phyloP scores from a whole-genome alignment of 2,329 filamentous ascomycete species.

The Hirsutella minnesotensis region DNA sequence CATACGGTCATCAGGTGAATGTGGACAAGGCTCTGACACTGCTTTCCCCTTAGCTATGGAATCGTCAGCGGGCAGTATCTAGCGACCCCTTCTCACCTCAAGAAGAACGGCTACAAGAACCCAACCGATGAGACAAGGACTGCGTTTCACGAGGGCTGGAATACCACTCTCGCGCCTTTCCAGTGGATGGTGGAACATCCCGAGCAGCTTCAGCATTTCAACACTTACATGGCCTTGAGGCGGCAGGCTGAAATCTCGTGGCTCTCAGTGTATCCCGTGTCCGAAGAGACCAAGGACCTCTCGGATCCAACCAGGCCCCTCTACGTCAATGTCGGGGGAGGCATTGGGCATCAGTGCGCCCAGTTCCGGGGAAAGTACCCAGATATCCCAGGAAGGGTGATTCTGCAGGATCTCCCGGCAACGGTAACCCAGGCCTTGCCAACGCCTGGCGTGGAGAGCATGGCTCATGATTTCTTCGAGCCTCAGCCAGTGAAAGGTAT shows the following conservation, averaged over 20 bases:
- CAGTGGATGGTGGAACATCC: not conserved
- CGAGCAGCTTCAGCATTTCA: not conserved
- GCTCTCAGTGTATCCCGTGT: not conserved
- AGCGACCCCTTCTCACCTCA: not conserved
- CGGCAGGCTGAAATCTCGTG: not conserved
- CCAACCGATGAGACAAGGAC: not conserved
- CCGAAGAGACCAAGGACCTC: not conserved
- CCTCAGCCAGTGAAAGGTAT: not conserved
- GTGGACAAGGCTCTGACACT: no score
- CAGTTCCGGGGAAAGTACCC: not conserved
- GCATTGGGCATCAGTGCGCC: not conserved
- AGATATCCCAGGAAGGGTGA: not conserved
- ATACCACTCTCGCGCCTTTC: not conserved
- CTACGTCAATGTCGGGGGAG: not conserved
- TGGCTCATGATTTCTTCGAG: not conserved
- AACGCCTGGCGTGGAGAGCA: not conserved
- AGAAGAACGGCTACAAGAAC: not conserved
- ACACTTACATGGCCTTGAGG: not conserved
- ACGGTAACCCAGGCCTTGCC: not conserved
- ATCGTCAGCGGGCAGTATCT: no score
- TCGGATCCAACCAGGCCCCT: not conserved
- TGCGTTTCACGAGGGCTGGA: not conserved
- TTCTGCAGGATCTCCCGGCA: not conserved
- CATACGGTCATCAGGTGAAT: no score
- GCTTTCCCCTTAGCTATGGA: no score